Conservation (phyloP, 108 stramenopile species). For the Discostella stelligeroides region DNA sequence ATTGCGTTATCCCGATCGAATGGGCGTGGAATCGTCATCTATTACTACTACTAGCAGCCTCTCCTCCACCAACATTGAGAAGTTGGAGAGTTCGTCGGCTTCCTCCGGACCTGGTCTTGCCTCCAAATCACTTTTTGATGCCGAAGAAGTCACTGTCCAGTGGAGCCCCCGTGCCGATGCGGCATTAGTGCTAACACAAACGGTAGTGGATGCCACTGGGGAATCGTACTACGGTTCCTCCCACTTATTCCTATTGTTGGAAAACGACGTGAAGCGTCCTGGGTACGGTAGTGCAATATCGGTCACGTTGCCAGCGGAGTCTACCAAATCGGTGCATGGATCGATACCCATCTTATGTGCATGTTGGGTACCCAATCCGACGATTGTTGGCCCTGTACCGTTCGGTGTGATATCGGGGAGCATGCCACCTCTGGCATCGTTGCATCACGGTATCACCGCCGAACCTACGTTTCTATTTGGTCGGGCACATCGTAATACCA, state of each 20-base stretch:
- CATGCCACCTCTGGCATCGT: conserved; percentile 89
- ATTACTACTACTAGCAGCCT: conserved; percentile 24
- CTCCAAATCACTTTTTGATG: conserved; percentile 80
- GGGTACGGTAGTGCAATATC: conserved; percentile 53
- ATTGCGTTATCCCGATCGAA: conserved; percentile 65
- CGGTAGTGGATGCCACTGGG: conserved; percentile 91
- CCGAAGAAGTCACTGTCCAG: conserved; percentile 71
- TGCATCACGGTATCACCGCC: conserved; percentile 90
- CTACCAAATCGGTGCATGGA: conserved; percentile 23
- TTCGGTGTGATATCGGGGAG: conserved; percentile 91
- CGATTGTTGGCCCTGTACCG: conserved; percentile 54
- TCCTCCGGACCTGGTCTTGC: conserved; percentile 55
- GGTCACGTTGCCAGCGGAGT: conserved; percentile 71
- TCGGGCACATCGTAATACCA: conserved; percentile 90
- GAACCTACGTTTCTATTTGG: conserved; percentile 96
- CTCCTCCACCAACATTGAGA: not conserved
- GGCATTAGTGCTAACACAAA: conserved; percentile 84
- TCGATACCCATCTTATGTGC: conserved; percentile 80
- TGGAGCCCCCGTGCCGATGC: conserved; percentile 85
- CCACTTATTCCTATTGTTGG: conserved; percentile 79
- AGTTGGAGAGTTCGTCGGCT: not conserved
- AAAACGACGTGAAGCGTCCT: conserved; percentile 37
- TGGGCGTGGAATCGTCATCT: conserved; percentile 36
- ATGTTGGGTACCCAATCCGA: conserved; percentile 87
- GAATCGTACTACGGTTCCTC: conserved; percentile 95